These are phyloP conservation scores for Trametes cubensis DNA, from an alignment of 768 basidiomycete species.

Conservation along the genomic window DNA sequence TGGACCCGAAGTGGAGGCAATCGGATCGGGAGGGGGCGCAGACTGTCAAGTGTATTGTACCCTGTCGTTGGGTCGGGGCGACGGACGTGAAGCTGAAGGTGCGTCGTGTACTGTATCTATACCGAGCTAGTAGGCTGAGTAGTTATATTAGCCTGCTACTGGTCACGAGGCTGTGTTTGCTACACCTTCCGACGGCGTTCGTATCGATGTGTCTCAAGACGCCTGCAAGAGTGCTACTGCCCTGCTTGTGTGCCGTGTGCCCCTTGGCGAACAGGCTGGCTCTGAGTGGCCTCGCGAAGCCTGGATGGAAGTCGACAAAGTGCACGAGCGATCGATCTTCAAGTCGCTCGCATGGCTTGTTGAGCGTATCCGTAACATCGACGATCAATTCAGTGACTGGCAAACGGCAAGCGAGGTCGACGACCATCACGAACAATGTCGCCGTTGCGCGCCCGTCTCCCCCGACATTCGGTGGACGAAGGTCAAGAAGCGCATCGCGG, in stretches of 20 bases:
- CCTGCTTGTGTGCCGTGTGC: conserved; percentile 75
- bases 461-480: conserved; percentile 79
- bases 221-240: conserved; percentile 78
- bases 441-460: conserved; percentile 78
- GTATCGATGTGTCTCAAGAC: conserved; percentile 54
- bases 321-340: conserved; percentile 84
- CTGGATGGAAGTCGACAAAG: conserved; percentile 84
- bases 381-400: conserved; percentile 70
- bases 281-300: conserved; percentile 73
- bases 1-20: conserved; percentile 82
- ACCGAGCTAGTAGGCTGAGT: conserved; percentile 2
- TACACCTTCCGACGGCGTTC: conserved; percentile 57
- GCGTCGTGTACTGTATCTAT: conserved; percentile 22
- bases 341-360: conserved; percentile 83
- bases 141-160: conserved; percentile 49
- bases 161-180: conserved; percentile 63
- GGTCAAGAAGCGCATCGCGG: conserved; percentile 57
- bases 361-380: conserved; percentile 78
- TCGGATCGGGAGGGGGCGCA: conserved; percentile 51
- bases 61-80: conserved; percentile 64
- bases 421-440: conserved; percentile 56
- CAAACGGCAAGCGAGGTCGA: conserved; percentile 52
- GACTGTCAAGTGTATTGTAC: conserved; percentile 58
- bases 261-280: conserved; percentile 69
- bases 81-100: conserved; percentile 58